phyloP scores from a whole-genome alignment of 768 basidiomycete genomes.

The Coprinopsis strossmayeri region DNA sequence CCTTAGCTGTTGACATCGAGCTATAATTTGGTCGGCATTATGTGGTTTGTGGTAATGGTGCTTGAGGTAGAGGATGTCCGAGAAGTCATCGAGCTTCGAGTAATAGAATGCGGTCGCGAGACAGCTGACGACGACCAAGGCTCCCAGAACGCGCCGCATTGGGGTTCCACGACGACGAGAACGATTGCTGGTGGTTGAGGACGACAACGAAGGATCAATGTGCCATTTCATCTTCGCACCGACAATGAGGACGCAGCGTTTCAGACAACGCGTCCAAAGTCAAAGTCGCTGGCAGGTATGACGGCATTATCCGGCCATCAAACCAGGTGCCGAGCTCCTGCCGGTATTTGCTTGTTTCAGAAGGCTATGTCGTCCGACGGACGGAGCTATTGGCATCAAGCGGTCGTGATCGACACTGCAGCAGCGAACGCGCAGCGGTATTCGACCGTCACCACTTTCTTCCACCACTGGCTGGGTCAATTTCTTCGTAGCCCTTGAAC shows the following conservation, averaged over 20 bases:
- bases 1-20: constrained; percentile 2
- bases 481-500: no score
- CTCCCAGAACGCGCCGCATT: not conserved
- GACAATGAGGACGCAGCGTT: constrained; percentile 2
- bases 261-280: no score
- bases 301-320: no score
- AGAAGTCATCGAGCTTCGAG: constrained; percentile 1
- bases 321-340: no score
- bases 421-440: no score
- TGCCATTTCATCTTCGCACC: constrained; percentile 4
- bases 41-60: constrained; percentile 5
- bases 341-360: no score
- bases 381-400: no score
- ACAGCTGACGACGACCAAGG: constrained; percentile 2
- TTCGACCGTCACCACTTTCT: no score
- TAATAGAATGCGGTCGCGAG: constrained; percentile 4
- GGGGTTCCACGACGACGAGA: not conserved
- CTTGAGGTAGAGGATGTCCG: not conserved
- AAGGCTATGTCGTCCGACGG: no score
- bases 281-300: no score
- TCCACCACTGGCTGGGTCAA: no score
- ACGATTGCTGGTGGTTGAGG: not conserved
- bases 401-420: no score
- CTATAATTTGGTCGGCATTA: constrained; percentile 3
- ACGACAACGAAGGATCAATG: not conserved